phyloP scores from a whole-genome alignment of 1,284 basidiomycete genomes.

The Puccinia polysora region DNA sequence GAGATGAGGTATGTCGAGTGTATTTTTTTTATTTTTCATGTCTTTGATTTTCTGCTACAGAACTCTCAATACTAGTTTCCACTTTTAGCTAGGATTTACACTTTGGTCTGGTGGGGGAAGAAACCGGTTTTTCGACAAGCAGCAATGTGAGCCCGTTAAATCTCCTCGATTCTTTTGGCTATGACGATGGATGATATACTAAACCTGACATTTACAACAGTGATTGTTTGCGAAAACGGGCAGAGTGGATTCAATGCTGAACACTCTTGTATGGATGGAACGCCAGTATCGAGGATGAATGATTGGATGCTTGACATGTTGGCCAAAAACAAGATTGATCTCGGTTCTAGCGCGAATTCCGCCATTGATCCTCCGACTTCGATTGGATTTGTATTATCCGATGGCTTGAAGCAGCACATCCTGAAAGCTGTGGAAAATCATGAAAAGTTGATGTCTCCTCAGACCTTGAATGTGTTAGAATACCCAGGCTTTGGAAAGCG shows the following conservation, averaged over 20 bases:
- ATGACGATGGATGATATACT: no score
- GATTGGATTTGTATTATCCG: constrained; percentile 56
- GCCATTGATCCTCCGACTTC: constrained; percentile 43
- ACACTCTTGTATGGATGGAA: constrained; percentile 94
- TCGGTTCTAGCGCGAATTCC: constrained; percentile 56
- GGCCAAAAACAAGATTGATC: constrained; percentile 70
- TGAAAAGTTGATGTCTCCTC: constrained; percentile 64
- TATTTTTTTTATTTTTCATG: no score
- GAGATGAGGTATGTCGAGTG: constrained; percentile 62
- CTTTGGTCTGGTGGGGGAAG: constrained; percentile 88
- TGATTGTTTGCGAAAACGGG: constrained; percentile 87
- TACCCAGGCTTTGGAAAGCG: constrained; percentile 89
- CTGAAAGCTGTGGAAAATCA: constrained; percentile 64
- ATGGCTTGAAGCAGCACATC: constrained; percentile 62
- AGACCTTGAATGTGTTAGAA: constrained; percentile 58
- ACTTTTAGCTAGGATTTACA: constrained; percentile 57
- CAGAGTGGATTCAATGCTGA: constrained; percentile 77
- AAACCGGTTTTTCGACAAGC: constrained; percentile 97
- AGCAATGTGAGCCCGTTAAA: constrained; percentile 65
- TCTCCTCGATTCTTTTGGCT: no score
- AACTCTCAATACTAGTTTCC: background rate
- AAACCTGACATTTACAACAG: no score
- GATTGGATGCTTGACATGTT: constrained; percentile 83
- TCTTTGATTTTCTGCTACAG: no score
- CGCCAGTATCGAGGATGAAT: constrained; percentile 88